Evolutionary conservation across 768 basidiomycete genomes (phyloP), one percentile per base, ranked within the genome.

Genomic region (Roridomyces roridus): DNA sequence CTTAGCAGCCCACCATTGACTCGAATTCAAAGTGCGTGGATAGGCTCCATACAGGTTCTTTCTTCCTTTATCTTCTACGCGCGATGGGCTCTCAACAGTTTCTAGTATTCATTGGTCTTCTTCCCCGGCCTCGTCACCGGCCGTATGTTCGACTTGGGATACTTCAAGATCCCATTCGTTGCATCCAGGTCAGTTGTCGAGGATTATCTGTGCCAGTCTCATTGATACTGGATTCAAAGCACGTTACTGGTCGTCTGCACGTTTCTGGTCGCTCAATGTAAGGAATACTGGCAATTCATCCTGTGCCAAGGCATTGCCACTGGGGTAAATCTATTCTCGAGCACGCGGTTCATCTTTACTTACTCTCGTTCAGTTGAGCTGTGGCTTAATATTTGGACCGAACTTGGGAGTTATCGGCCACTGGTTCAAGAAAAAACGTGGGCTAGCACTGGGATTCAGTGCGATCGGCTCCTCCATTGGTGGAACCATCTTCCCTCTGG

Each of bases 401-500:
- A 73, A 77, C 2, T 53, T 85, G 3, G 80, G 77, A 6, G 64
- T 85, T 14, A 62, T 86, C 2, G 79, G 82, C 9, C 87, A 89
- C 62, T 90, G 87, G 87, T 89, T 89, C 68, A 74, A 79, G 18
- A 79, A 73, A 51, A 77, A 72, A 51, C 75, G 84, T 18, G 80
- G 83, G 0, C 55, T 85, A 4, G 88, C 84, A 0, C 66, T 86
- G 41, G 84, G 85, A 3, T 15, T 88, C 9, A 75, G 74, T 14
- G 82, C 88, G 0, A 65, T 79, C 6, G 86, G 88, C 0, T 81
- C 84, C 0, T 84, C 83, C 3, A 51, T 85, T 4, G 88, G 88
- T 17, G 87, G 88, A 9, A 86, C 83, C 0, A 56, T 86, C 2
- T 83, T 86, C 52, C 88, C 88, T 1, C 81, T 88, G 28, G 73